Conservation (phyloP, 163 green algal genomes). For the Volvox carteri region DNA sequence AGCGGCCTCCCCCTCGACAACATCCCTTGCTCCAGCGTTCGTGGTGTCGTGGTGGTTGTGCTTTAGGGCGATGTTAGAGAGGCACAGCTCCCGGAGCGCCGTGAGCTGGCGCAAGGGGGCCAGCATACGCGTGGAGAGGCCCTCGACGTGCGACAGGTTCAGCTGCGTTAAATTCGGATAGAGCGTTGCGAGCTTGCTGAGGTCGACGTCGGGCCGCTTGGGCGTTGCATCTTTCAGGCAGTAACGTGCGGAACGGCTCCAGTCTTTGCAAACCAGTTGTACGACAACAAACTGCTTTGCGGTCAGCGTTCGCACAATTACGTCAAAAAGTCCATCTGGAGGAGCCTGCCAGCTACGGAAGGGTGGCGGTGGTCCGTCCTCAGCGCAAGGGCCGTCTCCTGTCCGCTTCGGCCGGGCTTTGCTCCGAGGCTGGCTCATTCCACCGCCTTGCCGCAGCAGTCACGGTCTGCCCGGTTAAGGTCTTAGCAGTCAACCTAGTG, state of each 20-base stretch:
- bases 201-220: constrained; percentile 43
- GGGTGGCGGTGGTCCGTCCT: neutral
- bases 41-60: neutral
- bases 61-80: constrained; percentile 42
- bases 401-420: constrained; percentile 24
- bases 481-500: too few relatives aligned
- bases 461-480: too few relatives aligned
- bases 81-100: constrained; percentile 46
- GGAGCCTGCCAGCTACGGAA: constrained; percentile 45
- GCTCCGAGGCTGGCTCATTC: constrained; percentile 9
- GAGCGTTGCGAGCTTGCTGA: constrained; percentile 13
- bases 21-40: neutral
- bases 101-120: constrained; percentile 27
- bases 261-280: constrained; percentile 54
- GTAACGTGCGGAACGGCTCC: constrained; percentile 37
- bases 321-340: constrained; percentile 53
- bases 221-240: constrained; percentile 48
- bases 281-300: constrained; percentile 51
- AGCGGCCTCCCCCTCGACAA: neutral
- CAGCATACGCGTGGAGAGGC: constrained; percentile 38
- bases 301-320: constrained; percentile 31
- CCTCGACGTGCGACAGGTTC: constrained; percentile 50
- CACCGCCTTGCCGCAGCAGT: neutral
- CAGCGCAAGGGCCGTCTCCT: constrained; percentile 6
- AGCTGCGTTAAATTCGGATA: constrained; percentile 53